A percentile compares a stretch with the other conserved stretches of the same genome.
Conservation (phyloP, 2,329 filamentous ascomycete genomes). For the Microascus cirrosus region DNA sequence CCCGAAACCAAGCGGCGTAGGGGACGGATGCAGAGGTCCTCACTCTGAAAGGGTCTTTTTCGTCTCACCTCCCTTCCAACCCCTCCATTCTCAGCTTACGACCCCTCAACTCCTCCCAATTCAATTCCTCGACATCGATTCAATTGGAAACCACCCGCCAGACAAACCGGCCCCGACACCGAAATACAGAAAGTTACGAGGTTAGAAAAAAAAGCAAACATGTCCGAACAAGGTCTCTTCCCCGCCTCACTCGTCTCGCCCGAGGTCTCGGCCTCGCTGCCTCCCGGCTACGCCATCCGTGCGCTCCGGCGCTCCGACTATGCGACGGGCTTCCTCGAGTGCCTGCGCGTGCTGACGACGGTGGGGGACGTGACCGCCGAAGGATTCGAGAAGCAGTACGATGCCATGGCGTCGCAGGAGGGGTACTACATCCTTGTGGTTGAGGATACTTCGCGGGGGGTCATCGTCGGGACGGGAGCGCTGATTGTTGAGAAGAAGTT, state of each 20-base stretch:
- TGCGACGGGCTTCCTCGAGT: conserved; percentile 75
- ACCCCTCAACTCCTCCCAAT: too few species aligned
- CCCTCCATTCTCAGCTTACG: too few species aligned
- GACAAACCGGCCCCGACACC: neutral
- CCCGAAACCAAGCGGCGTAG: too few species aligned
- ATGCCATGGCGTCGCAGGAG: conserved; percentile 64
- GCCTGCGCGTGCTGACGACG: conserved; percentile 80
- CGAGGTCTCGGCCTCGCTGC: conserved; percentile 59
- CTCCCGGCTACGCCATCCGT: conserved; percentile 72
- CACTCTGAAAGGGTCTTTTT: too few species aligned
- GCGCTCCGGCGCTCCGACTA: conserved; percentile 72
- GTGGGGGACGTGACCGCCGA: conserved; percentile 76
- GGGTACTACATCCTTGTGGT: conserved; percentile 85
- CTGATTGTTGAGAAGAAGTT: conserved; percentile 92
- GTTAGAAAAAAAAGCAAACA: neutral
- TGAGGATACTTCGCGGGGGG: conserved; percentile 51
- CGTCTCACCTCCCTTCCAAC: too few species aligned
- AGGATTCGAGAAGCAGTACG: conserved; percentile 68
- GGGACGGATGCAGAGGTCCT: too few species aligned
- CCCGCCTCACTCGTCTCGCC: conserved; percentile 65
- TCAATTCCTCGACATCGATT: neutral
- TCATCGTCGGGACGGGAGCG: conserved; percentile 82
- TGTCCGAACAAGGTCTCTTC: conserved; percentile 56
- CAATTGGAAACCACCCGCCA: neutral
- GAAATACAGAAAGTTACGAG: neutral